phyloP scores from a whole-genome alignment of 2,329 filamentous ascomycete genomes.

The Dryadomyces quercivorus region DNA sequence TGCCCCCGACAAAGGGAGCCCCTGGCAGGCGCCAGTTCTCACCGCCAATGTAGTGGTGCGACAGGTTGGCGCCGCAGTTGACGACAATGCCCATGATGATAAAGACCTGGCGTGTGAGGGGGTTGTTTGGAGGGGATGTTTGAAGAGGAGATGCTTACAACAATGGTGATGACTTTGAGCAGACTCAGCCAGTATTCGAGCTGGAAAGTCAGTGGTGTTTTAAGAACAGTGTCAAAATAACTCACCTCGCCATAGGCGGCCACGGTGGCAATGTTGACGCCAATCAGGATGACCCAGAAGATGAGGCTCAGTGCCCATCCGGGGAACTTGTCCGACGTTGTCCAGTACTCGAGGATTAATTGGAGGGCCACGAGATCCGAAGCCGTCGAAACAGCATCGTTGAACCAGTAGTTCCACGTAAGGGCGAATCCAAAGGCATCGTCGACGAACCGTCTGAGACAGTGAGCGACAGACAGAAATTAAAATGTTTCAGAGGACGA shows the following conservation, averaged over 20 bases:
- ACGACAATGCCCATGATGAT: slow-evolving; percentile 51
- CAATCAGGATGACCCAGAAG: slow-evolving; percentile 60
- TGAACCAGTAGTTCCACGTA: slow-evolving; percentile 83
- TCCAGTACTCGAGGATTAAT: slow-evolving; percentile 67
- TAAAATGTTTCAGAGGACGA: neutral
- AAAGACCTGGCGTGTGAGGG: slow-evolving; percentile 32
- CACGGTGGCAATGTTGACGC: slow-evolving; percentile 58
- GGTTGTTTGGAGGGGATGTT: neutral
- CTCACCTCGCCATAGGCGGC: slow-evolving; percentile 56
- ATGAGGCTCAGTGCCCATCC: slow-evolving; percentile 57
- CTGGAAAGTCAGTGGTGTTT: neutral
- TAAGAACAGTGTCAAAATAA: neutral
- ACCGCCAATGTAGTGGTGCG: slow-evolving; percentile 43
- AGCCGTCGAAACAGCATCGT: slow-evolving; percentile 48
- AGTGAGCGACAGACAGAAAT: too few relatives aligned
- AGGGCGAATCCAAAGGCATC: slow-evolving; percentile 63
- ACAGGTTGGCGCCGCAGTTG: slow-evolving; percentile 43
- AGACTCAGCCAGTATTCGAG: slow-evolving; percentile 67
- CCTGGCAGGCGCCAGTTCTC: slow-evolving; percentile 45
- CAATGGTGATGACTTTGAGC: slow-evolving; percentile 64
- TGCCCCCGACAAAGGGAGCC: slow-evolving; percentile 52
- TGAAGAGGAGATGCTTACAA: slow-evolving; percentile 19
- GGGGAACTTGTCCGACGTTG: slow-evolving; percentile 48
- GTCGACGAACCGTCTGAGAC: slow-evolving; percentile 54
- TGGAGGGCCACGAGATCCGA: slow-evolving; percentile 48